Conservation (phyloP, 345 rosid species). For the Acer saccharum region DNA sequence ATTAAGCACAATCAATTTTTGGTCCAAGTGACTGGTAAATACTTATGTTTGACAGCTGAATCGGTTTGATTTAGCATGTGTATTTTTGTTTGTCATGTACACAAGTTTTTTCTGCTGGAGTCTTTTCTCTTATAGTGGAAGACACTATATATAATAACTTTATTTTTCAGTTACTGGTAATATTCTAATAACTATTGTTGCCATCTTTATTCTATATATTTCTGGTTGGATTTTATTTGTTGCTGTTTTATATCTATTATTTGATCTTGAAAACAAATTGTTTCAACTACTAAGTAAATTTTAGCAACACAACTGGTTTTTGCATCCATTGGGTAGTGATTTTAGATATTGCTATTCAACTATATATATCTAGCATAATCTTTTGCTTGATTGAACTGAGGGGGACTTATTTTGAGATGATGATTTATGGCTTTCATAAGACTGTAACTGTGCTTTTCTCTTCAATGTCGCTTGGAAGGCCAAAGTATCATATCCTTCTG, state of each 20-base stretch:
- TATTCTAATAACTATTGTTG: neutral
- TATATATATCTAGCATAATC: no score
- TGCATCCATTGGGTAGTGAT: neutral
- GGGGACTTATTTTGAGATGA: no score
- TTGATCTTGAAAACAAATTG: neutral
- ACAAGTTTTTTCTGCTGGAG: neutral
- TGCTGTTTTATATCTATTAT: neutral
- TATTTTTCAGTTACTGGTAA: neutral
- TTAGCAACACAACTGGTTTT: neutral
- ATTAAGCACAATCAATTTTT: neutral
- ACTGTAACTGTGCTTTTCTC: no score
- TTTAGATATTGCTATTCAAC: neutral
- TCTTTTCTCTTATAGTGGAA: neutral
- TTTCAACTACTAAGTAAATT: neutral
- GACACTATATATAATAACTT: neutral
- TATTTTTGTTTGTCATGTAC: neutral
- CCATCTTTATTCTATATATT: neutral
- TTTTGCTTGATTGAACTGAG: no score
- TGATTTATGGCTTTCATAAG: no score
- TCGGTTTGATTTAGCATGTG: neutral
- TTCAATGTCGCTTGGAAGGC: neutral
- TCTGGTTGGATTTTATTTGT: neutral
- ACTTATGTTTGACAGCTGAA: neutral
- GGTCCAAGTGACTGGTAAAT: neutral
- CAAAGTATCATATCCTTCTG: neutral